Base-by-base conservation (phyloP, 2,329 filamentous ascomycete species). In the Colletotrichum navitas region DNA sequence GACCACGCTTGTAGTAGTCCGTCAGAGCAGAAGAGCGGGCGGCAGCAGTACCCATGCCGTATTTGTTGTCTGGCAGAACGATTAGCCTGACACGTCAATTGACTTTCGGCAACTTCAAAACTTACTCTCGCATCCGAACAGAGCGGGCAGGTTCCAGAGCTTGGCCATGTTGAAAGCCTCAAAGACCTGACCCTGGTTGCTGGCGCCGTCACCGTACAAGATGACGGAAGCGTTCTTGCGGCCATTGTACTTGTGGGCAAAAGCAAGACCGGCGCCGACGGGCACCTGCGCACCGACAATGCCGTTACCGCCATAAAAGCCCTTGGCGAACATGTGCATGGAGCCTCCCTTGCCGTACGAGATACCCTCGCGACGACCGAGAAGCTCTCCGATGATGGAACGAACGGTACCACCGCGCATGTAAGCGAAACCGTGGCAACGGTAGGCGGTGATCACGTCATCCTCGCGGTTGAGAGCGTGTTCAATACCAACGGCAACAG, bases 101-200 rank as follows among this genome's bases (percentile, higher is more conserved):
- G 10, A 24, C 5, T 49, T 24, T 16, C 5, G 10, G 18, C 5
- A 3, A 12, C 7, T 16, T 41, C 16, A 52, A 54, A 51, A 90
- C 94, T 83, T 87, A 97, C 95, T 99, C 89, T 99, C 96, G 84
- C 96, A 99, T 77, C 94, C 95, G 81, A 99, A 99, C 77, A 99
- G 92, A 77, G 95, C 90, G 66, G 96, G 96, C 59, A 99, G 88
- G 78, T 96, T 95, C 96, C 96, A 99, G 76, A 99, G 91, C 90
- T 98, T 98, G 75, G 96, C 96, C 96, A 99, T 99, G 92, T 99
- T 99, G 91, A 97, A 99, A 74, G 96, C 95, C 89, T 99, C 96
- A 80, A 99, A 99, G 78, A 99, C 96, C 86, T 99, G 96, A 76
- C 96, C 96, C 88, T 99, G 96, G 89, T 99, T 99, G 88, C 92